Conservation (phyloP, 176 grass and related monocot genomes). For the Aegilops longissima region DNA sequence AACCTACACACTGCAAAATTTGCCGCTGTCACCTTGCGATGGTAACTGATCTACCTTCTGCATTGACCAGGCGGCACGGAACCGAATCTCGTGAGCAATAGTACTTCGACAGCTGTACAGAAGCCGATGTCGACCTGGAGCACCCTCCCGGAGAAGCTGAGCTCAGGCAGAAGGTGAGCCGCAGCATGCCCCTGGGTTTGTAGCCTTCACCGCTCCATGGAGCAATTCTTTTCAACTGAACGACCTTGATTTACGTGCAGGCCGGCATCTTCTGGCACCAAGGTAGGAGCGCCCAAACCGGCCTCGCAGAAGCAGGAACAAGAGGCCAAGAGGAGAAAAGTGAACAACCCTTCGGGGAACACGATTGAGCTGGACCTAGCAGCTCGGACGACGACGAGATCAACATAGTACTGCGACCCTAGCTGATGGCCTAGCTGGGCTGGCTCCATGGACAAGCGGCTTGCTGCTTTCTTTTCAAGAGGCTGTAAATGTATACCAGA, state of each 20-base stretch:
- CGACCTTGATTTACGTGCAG: constrained; percentile 17
- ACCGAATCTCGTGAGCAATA: constrained; percentile 26
- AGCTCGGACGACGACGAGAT: constrained; percentile 92
- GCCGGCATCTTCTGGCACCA: constrained; percentile 26
- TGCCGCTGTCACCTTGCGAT: neutral
- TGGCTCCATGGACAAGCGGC: neutral
- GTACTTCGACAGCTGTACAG: constrained; percentile 5
- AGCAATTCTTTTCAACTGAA: neutral
- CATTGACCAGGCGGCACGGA: constrained; percentile 38
- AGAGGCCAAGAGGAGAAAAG: constrained; percentile 54
- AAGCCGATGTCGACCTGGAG: constrained; percentile 17
- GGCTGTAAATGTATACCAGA: constrained; percentile 9
- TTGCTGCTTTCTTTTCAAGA: neutral
- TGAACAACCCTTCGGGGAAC: constrained; percentile 46
- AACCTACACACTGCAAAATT: neutral
- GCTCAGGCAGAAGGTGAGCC: constrained; percentile 50
- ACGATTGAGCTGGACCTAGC: constrained; percentile 64
- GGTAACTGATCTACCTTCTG: neutral
- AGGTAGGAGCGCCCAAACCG: constrained; percentile 20
- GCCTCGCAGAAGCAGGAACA: constrained; percentile 36
- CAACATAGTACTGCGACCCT: constrained; percentile 27
- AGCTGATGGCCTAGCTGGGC: constrained; percentile 10
- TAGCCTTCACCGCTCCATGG: neutral
- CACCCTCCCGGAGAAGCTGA: constrained; percentile 12
- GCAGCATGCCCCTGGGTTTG: neutral